Evolutionary conservation across 495 filamentous ascomycete genomes (phyloP).

Genomic region (Xylaria palmicola): DNA sequence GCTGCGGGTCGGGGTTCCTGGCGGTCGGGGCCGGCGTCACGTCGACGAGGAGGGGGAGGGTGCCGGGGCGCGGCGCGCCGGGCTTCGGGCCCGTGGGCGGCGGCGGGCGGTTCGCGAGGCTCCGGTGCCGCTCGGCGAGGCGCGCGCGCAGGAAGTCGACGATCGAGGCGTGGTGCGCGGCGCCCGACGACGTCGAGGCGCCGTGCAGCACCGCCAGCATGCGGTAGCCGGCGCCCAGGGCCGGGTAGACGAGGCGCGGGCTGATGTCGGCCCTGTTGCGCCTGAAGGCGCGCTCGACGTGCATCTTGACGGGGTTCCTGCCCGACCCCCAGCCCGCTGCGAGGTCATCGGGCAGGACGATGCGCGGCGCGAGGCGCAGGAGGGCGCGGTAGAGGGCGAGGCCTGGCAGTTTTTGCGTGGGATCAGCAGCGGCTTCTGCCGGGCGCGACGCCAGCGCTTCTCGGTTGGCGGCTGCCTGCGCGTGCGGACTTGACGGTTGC

Average conservation of each 20-base stretch:
- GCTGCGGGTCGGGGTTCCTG: slow-evolving; percentile 33
- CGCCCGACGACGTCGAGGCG: slow-evolving; percentile 12
- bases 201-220: slow-evolving; percentile 35
- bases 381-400: slow-evolving; percentile 73
- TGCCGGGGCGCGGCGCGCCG: slow-evolving; percentile 15
- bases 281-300: slow-evolving; percentile 57
- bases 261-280: slow-evolving; percentile 55
- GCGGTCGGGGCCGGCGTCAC: slow-evolving; percentile 23
- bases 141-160: slow-evolving; percentile 36
- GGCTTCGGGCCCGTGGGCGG: slow-evolving; percentile 3
- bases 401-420: slow-evolving; percentile 48
- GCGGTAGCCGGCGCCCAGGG: slow-evolving; percentile 66
- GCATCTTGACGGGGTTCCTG: slow-evolving; percentile 39
- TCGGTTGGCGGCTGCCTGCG: too few relatives aligned
- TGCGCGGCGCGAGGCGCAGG: slow-evolving; percentile 55
- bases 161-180: slow-evolving; percentile 27
- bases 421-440: neutral
- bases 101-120: slow-evolving; percentile 22
- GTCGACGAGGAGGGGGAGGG: slow-evolving; percentile 34
- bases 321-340: slow-evolving; percentile 35
- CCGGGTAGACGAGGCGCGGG: slow-evolving; percentile 51
- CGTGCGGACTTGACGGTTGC: too few relatives aligned
- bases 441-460: too few relatives aligned
- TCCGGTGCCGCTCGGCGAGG: slow-evolving; percentile 24
- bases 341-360: slow-evolving; percentile 47